These are phyloP conservation scores for Eutypa lata DNA, from an alignment of 2,329 filamentous ascomycete genomes.

Conservation along the genomic window DNA sequence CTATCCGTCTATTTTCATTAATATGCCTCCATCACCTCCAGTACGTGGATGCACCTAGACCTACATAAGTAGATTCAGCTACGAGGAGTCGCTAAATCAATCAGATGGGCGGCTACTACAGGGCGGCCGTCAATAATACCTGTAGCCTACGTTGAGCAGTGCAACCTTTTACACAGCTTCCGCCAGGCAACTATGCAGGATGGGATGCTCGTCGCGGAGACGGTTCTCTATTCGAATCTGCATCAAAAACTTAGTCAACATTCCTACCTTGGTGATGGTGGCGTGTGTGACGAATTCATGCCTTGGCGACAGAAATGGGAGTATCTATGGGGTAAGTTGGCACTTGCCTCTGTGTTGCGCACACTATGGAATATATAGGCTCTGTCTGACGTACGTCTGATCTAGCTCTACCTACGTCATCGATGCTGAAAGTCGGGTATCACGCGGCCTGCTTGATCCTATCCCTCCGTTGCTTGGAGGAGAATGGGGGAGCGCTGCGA, in stretches of 20 bases:
- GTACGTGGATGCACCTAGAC: slow-evolving; percentile 17
- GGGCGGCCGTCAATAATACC: slow-evolving; percentile 37
- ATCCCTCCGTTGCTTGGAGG: slow-evolving; percentile 26
- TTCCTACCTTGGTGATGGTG: slow-evolving; percentile 26
- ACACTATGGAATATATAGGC: background rate
- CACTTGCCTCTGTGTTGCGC: background rate
- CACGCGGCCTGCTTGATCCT: slow-evolving; percentile 32
- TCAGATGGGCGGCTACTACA: slow-evolving; percentile 38
- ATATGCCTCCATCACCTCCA: slow-evolving; percentile 36
- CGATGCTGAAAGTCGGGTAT: slow-evolving; percentile 31
- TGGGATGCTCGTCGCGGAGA: slow-evolving; percentile 37
- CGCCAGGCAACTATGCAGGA: slow-evolving; percentile 39
- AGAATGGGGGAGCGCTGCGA: slow-evolving; percentile 25
- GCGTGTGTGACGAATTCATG: slow-evolving; percentile 30
- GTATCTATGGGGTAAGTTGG: slow-evolving; percentile 27
- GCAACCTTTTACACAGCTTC: slow-evolving; percentile 36
- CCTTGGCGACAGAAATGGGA: slow-evolving; percentile 33
- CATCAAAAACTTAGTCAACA: slow-evolving; percentile 32
- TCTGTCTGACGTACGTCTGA: slow-evolving; percentile 2
- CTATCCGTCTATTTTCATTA: slow-evolving; percentile 34
- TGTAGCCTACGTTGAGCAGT: slow-evolving; percentile 35
- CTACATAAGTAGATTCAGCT: background rate
- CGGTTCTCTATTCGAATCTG: slow-evolving; percentile 33
- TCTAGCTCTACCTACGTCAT: slow-evolving; percentile 29
- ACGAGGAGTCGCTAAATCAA: slow-evolving; percentile 1